phyloP scores from a whole-genome alignment of 2,329 filamentous ascomycete species.

The Penicillium sp. region DNA sequence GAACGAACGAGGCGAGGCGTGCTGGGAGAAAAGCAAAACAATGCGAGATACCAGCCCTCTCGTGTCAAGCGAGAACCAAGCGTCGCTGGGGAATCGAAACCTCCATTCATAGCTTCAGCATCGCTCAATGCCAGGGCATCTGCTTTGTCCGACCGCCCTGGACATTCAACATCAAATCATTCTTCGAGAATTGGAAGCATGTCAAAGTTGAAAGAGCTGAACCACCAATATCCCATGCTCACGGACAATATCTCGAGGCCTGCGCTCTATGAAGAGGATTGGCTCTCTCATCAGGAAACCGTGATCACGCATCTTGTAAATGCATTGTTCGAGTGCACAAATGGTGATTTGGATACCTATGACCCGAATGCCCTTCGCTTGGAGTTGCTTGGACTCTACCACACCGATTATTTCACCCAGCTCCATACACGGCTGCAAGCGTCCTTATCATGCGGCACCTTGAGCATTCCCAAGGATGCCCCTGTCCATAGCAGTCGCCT shows the following conservation, averaged over 20 bases:
- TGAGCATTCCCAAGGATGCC: constrained; percentile 53
- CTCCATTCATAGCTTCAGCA: neutral
- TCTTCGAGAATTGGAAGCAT: constrained; percentile 31
- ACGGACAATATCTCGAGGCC: constrained; percentile 51
- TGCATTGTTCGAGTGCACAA: constrained; percentile 46
- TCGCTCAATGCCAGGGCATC: constrained; percentile 11
- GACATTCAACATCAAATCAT: constrained; percentile 20
- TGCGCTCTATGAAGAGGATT: constrained; percentile 59
- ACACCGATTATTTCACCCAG: constrained; percentile 46
- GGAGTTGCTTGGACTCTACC: constrained; percentile 51
- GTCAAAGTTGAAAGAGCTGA: constrained; percentile 21
- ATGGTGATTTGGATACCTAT: constrained; percentile 15
- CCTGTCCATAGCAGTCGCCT: constrained; percentile 45
- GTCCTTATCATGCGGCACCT: constrained; percentile 53
- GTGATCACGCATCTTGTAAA: constrained; percentile 58
- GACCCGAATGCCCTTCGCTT: constrained; percentile 39
- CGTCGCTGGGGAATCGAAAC: neutral
- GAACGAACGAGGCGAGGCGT: neutral
- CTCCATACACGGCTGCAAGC: constrained; percentile 56
- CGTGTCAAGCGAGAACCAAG: neutral
- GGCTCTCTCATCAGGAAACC: constrained; percentile 58
- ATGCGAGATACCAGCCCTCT: constrained; percentile 2
- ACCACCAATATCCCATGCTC: constrained; percentile 49
- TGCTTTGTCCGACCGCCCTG: constrained; percentile 12
- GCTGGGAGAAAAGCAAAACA: constrained; percentile 14